phyloP scores from a whole-genome alignment of 202 grass and related monocot genomes.

The Setaria viridis region DNA sequence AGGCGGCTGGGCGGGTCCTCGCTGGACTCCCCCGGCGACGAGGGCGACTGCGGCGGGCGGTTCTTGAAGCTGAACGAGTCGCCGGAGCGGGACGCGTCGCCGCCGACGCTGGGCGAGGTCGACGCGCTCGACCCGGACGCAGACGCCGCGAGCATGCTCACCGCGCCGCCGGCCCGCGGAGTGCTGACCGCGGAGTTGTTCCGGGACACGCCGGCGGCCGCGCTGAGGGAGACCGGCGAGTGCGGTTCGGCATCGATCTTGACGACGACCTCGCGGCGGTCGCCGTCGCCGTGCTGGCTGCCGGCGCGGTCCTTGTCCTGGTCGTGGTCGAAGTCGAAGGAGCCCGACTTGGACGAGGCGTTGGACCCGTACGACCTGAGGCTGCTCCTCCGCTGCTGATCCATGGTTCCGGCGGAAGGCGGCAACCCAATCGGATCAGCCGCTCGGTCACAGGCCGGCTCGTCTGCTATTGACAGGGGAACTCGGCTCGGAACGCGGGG shows the following conservation, averaged over 20 bases:
- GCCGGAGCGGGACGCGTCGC: constrained; percentile 38
- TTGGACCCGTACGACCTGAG: constrained; percentile 43
- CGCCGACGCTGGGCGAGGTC: constrained; percentile 9
- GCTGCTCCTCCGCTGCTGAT: constrained; percentile 42
- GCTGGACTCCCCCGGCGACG: constrained; percentile 31
- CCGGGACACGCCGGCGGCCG: not conserved
- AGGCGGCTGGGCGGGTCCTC: constrained; percentile 79
- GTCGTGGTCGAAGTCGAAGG: constrained; percentile 62
- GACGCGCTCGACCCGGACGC: constrained; percentile 32
- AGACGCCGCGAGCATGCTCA: not conserved
- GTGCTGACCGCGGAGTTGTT: constrained; percentile 35
- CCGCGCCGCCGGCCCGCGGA: constrained; percentile 15
- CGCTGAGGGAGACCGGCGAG: constrained; percentile 21
- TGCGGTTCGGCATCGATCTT: constrained; percentile 71
- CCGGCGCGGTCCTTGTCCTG: constrained; percentile 45
- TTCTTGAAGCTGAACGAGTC: constrained; percentile 72
- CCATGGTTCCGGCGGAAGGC: constrained; percentile 23
- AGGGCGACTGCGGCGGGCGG: constrained; percentile 41
- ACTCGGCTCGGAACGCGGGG: not conserved
- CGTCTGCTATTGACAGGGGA: not conserved
- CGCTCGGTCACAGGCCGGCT: not conserved
- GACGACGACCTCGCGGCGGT: constrained; percentile 77
- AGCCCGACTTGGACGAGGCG: constrained; percentile 45
- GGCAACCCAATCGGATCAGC: constrained; percentile 19
- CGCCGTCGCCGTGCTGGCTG: constrained; percentile 12